Evolutionary conservation across 108 stramenopile genomes (phyloP).

Genomic region (Cyclotella atomus): DNA sequence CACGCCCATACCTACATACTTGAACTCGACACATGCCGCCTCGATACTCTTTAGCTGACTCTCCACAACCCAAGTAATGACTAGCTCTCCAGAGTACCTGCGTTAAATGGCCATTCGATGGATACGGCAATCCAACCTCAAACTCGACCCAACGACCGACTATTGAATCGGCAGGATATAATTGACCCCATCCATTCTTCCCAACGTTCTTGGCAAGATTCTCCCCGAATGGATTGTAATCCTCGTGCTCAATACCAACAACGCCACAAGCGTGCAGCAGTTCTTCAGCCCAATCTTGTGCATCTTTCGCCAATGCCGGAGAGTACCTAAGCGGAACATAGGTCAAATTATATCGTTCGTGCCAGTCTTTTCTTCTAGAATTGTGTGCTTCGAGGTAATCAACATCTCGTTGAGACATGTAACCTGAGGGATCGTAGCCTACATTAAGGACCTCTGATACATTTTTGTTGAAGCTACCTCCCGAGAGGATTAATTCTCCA

Average conservation of each 20-base stretch:
- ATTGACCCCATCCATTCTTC: slow-evolving; percentile 22
- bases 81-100: slow-evolving; percentile 26
- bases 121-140: slow-evolving; percentile 17
- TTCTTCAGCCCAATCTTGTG: slow-evolving; percentile 40
- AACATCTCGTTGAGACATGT: slow-evolving; percentile 36
- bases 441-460: slow-evolving; percentile 31
- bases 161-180: slow-evolving; percentile 26
- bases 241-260: slow-evolving; percentile 37
- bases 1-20: slow-evolving; percentile 38
- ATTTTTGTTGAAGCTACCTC: slow-evolving; percentile 20
- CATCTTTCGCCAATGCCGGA: slow-evolving; percentile 31
- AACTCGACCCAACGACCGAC: slow-evolving; percentile 42
- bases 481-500: slow-evolving; percentile 17
- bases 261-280: slow-evolving; percentile 30
- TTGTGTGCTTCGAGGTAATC: slow-evolving; percentile 48
- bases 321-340: slow-evolving; percentile 47
- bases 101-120: slow-evolving; percentile 18
- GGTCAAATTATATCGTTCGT: slow-evolving; percentile 9
- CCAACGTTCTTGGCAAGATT: slow-evolving; percentile 43
- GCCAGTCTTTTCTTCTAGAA: slow-evolving; percentile 31
- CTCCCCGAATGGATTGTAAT: slow-evolving; percentile 6
- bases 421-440: slow-evolving; percentile 35
- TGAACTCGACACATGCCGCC: slow-evolving; percentile 33
- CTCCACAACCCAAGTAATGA: slow-evolving; percentile 38
- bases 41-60: slow-evolving; percentile 15